A percentile compares a stretch with the other conserved stretches of the same genome.
phyloP scores from a whole-genome alignment of 129 eudicot genomes.

The Arctium minus region DNA sequence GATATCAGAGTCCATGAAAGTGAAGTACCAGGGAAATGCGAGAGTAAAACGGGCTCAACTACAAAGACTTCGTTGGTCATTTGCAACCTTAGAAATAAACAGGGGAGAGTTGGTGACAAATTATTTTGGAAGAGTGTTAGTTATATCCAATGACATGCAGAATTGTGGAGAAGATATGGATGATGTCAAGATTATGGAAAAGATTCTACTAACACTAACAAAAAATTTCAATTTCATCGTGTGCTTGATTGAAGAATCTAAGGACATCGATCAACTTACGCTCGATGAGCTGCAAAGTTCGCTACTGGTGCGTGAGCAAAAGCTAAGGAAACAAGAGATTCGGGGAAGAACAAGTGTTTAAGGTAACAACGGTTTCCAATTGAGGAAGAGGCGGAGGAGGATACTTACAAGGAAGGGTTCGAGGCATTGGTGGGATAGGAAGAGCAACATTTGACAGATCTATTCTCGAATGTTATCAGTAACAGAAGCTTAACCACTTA shows the following conservation, averaged over 20 bases:
- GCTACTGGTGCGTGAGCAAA: background rate
- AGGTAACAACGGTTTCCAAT: background rate
- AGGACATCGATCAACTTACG: background rate
- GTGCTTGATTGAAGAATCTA: background rate
- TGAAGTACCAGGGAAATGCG: background rate
- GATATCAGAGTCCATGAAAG: background rate
- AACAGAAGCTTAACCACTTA: background rate
- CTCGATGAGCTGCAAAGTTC: background rate
- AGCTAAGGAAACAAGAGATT: background rate
- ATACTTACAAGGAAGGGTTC: background rate
- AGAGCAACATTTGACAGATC: no score
- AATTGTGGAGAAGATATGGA: background rate
- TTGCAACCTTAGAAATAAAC: background rate
- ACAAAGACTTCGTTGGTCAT: background rate
- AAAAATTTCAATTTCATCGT: background rate
- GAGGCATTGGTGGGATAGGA: background rate
- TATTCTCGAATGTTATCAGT: background rate
- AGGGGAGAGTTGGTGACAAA: background rate
- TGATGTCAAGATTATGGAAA: background rate
- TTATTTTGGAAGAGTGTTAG: no score
- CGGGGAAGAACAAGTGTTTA: background rate
- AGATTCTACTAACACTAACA: background rate
- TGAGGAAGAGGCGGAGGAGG: background rate
- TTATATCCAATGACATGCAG: background rate
- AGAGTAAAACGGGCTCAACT: background rate